Percentiles rank a stretch among this genome's conserved stretches.
These are phyloP conservation scores for Syzygium aromaticum DNA, from an alignment of 345 rosid genomes.

Conservation along the genomic window DNA sequence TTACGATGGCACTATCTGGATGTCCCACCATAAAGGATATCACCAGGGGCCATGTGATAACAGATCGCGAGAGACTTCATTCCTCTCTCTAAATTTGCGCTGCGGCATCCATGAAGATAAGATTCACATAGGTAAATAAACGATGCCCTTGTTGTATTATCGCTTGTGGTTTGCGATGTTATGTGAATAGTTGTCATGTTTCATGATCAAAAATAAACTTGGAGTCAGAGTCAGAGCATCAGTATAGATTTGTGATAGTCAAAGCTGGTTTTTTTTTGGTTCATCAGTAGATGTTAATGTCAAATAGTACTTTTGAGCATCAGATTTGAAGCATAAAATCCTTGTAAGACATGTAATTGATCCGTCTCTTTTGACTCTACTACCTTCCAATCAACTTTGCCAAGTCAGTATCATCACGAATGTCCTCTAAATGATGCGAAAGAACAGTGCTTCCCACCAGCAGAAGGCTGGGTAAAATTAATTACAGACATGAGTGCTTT, in stretches of 20 bases:
- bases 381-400: not conserved
- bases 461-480: not conserved
- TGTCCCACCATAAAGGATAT: constrained; percentile 50
- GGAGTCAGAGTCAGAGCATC: not conserved
- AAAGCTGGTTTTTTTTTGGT: not conserved
- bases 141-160: not conserved
- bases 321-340: no score
- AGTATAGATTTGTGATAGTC: not conserved
- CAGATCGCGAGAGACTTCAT: constrained; percentile 27
- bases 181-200: not conserved
- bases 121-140: not conserved
- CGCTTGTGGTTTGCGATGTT: not conserved
- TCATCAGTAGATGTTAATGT: not conserved
- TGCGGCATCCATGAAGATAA: not conserved
- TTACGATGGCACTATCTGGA: constrained; percentile 76
- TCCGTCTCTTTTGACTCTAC: not conserved
- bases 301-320: not conserved
- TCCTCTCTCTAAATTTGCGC: constrained; percentile 27
- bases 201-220: not conserved
- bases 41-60: constrained; percentile 49
- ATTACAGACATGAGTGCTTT: not conserved
- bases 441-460: not conserved
- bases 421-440: not conserved
- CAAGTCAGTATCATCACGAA: not conserved
- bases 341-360: not conserved